Evolutionary conservation across 2,329 filamentous ascomycete genomes (phyloP).

Genomic region (Monosporascus sp.): DNA sequence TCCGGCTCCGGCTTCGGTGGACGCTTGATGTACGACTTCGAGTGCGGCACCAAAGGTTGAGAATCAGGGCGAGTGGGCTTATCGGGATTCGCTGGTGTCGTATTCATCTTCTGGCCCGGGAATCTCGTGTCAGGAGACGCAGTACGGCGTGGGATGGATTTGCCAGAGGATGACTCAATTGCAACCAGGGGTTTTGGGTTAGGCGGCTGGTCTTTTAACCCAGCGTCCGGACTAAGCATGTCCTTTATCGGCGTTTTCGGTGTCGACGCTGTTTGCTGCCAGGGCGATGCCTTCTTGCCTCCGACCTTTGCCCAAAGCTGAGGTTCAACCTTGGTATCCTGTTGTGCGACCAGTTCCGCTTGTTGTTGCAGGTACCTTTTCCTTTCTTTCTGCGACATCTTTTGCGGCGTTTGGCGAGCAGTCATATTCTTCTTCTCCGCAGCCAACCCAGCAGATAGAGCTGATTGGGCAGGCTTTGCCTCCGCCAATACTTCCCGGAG

Average conservation of each 20-base stretch:
- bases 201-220: conserved; percentile 23
- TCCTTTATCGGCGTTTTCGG: conserved; percentile 48
- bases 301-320: conserved; percentile 41
- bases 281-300: conserved; percentile 49
- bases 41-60: conserved; percentile 50
- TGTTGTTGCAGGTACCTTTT: conserved; percentile 76
- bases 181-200: conserved; percentile 38
- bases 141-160: conserved; percentile 40
- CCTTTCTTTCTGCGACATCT: conserved; percentile 86
- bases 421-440: conserved; percentile 41
- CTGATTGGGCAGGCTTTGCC: conserved; percentile 43
- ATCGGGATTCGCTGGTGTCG: conserved; percentile 25
- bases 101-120: conserved; percentile 46
- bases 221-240: conserved; percentile 32
- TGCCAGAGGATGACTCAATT: conserved; percentile 33
- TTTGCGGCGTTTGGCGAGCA: conserved; percentile 40
- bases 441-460: conserved; percentile 48
- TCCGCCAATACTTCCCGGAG: conserved; percentile 72
- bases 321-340: conserved; percentile 26
- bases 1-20: conserved; percentile 57
- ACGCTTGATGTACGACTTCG: conserved; percentile 53
- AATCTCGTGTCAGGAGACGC: conserved; percentile 60
- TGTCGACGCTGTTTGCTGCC: conserved; percentile 54
- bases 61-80: conserved; percentile 23
- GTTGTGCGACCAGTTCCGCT: conserved; percentile 37